phyloP scores from a whole-genome alignment of 2,329 filamentous ascomycete species.

The Teratosphaeria pseudoeucalypti region DNA sequence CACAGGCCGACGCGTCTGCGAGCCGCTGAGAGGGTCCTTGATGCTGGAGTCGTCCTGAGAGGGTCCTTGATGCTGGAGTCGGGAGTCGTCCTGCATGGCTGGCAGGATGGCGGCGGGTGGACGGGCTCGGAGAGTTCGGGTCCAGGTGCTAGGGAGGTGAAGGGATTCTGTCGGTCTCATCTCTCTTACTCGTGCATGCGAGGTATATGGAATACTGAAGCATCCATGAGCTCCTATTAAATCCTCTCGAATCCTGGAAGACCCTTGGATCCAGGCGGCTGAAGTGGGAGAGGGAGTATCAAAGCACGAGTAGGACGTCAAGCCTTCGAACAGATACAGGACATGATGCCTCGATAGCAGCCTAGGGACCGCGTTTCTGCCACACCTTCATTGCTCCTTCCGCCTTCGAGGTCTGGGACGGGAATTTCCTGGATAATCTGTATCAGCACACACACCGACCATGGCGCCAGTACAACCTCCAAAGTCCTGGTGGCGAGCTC shows the following conservation, averaged over 20 bases:
- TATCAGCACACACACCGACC: neutral
- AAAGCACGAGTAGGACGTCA: neutral
- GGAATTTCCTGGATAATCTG: neutral
- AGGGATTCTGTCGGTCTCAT: neutral
- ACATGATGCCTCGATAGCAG: neutral
- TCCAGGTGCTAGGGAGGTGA: neutral
- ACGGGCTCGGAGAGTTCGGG: neutral
- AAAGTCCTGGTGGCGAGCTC: conserved; percentile 25
- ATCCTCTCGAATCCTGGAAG: neutral
- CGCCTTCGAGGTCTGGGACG: neutral
- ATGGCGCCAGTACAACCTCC: neutral
- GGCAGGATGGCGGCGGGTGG: neutral
- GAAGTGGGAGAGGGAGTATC: neutral
- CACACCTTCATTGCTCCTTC: neutral
- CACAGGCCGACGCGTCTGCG: neutral
- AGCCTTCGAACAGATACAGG: neutral
- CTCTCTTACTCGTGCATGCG: neutral
- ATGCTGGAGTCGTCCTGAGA: neutral
- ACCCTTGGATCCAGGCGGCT: neutral
- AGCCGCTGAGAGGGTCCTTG: neutral
- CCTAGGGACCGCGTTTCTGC: neutral
- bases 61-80: neutral
- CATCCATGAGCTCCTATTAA: neutral
- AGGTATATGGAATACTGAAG: neutral
- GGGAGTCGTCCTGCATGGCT: neutral